Evolutionary conservation across 352 stramenopile genomes (phyloP).

Genomic region (Phytopythium boreale): DNA sequence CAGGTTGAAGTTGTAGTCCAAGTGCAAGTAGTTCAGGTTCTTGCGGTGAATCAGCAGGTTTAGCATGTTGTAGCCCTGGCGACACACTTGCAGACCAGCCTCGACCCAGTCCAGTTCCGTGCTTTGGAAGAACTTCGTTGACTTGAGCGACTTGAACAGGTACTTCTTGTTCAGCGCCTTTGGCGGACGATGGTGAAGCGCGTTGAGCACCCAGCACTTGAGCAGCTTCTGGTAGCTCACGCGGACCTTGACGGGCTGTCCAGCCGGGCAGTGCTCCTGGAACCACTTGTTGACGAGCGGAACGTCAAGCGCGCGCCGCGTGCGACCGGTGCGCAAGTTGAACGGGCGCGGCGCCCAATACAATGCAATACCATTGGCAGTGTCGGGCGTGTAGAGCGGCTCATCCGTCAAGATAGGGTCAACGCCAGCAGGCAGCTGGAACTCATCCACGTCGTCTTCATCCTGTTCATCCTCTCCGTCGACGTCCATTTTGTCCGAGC

Average conservation of each 20-base stretch:
- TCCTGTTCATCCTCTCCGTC: slow-evolving; percentile 42
- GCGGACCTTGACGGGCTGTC: slow-evolving; percentile 99
- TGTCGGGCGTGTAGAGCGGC: slow-evolving; percentile 95
- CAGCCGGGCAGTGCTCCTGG: slow-evolving; percentile 96
- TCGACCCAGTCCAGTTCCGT: slow-evolving; percentile 99
- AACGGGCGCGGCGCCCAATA: slow-evolving; percentile 98
- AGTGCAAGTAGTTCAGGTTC: slow-evolving; percentile 99
- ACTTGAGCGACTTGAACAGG: slow-evolving; percentile 98
- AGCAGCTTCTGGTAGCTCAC: slow-evolving; percentile 99
- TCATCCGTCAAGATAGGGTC: slow-evolving; percentile 90
- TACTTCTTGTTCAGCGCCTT: slow-evolving; percentile 98
- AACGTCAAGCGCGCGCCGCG: slow-evolving; percentile 95
- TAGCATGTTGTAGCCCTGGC: slow-evolving; percentile 99
- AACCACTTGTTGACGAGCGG: slow-evolving; percentile 99
- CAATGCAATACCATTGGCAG: slow-evolving; percentile 95
- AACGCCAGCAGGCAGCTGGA: slow-evolving; percentile 86
- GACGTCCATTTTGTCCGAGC: slow-evolving; percentile 48
- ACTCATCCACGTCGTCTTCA: slow-evolving; percentile 87
- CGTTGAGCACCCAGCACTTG: slow-evolving; percentile 99
- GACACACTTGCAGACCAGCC: slow-evolving; percentile 96
- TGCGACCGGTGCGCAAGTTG: slow-evolving; percentile 95
- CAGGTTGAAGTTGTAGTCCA: slow-evolving; percentile 99
- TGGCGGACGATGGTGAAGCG: slow-evolving; percentile 91
- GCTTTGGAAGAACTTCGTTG: slow-evolving; percentile 99
- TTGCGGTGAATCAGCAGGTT: slow-evolving; percentile 99